Evolutionary conservation across 2,329 filamentous ascomycete genomes (phyloP).

Genomic region (Rosellinia necatrix): DNA sequence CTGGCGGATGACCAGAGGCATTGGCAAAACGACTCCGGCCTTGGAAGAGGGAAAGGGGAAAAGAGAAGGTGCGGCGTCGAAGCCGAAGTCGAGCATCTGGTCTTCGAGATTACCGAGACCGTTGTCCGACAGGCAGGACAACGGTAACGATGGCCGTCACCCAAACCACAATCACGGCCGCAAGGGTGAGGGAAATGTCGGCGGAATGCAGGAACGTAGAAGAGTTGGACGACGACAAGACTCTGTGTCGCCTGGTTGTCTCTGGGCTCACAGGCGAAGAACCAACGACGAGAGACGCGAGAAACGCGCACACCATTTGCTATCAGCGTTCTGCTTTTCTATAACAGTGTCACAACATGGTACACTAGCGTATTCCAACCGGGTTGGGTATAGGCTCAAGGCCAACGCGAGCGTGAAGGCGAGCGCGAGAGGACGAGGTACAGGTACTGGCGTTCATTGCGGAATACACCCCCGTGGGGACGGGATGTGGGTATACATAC

Average conservation of each 20-base stretch:
- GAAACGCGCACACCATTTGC: background rate
- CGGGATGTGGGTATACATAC: too few species aligned
- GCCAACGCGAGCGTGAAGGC: too few species aligned
- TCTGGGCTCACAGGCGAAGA: too few species aligned
- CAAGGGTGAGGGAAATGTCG: background rate
- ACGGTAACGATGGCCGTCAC: background rate
- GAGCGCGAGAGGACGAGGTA: too few species aligned
- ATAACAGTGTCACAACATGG: too few species aligned
- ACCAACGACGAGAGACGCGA: too few species aligned
- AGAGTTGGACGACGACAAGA: too few species aligned
- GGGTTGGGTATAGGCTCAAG: too few species aligned
- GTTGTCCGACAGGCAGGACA: background rate
- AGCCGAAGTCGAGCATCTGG: background rate
- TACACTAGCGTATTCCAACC: too few species aligned
- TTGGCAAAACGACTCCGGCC: background rate
- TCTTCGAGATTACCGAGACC: background rate
- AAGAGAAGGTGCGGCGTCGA: background rate
- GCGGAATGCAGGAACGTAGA: background rate
- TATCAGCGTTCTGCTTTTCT: background rate
- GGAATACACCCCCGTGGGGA: too few species aligned
- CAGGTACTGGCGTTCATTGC: too few species aligned
- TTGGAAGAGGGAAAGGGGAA: background rate
- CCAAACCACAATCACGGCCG: background rate
- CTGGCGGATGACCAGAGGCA: background rate
- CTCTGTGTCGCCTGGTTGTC: too few species aligned